These are phyloP conservation scores for Lepidopterella palustris DNA, from an alignment of 495 filamentous ascomycete genomes.

Conservation along the genomic window DNA sequence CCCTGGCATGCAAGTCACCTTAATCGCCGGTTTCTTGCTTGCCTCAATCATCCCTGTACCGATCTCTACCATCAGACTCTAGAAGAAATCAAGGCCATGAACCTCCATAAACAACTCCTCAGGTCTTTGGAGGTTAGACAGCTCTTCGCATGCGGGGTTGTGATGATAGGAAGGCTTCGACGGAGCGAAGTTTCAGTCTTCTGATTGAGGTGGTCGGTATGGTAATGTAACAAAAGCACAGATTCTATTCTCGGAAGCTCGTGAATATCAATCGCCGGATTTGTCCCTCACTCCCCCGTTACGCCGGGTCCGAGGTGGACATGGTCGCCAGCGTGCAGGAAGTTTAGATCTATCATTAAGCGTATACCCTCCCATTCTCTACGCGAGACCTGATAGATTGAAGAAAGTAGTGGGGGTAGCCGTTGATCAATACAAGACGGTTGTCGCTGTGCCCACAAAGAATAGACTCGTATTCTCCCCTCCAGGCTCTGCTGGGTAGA, in stretches of 20 bases:
- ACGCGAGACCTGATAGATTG: conserved; percentile 10
- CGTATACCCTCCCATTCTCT: conserved; percentile 56
- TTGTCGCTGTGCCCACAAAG: conserved; percentile 64
- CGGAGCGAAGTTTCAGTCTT: conserved; percentile 53
- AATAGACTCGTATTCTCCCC: conserved; percentile 41
- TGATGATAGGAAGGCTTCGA: conserved; percentile 56
- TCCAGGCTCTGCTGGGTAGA: conserved; percentile 38
- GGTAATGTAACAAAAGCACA: conserved; percentile 60
- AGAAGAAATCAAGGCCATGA: conserved; percentile 49
- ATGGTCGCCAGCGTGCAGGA: conserved; percentile 62
- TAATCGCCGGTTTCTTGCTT: conserved; percentile 39
- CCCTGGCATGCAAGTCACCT: conserved; percentile 63
- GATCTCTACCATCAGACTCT: conserved; percentile 49
- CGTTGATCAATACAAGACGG: conserved; percentile 44
- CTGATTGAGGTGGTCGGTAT: conserved; percentile 54
- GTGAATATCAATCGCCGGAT: conserved; percentile 56
- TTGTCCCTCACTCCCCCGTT: conserved; percentile 40
- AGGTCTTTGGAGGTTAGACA: conserved; percentile 40
- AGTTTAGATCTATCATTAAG: conserved; percentile 64
- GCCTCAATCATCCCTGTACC: conserved; percentile 15
- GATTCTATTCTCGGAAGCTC: conserved; percentile 56
- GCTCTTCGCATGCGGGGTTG: conserved; percentile 55
- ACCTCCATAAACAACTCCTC: conserved; percentile 51
- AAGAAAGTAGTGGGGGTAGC: background rate
- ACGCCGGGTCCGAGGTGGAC: conserved; percentile 63